Percentiles rank a stretch among this genome's conserved stretches.
Conservation (phyloP, 73 alveolate species). For the Breviolum minutum region DNA sequence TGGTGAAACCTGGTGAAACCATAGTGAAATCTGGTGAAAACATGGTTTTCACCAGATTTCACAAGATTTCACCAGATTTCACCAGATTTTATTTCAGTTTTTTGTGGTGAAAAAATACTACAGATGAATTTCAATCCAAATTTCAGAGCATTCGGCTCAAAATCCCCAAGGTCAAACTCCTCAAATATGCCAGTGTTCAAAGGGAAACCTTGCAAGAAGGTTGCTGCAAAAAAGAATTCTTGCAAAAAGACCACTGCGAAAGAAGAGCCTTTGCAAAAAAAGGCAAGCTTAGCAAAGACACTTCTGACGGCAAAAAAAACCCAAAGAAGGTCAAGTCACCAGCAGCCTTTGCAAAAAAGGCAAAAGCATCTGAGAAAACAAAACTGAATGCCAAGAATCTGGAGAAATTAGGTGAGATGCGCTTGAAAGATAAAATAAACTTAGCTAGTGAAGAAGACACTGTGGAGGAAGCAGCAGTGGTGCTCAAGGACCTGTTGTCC, state of each 20-base stretch:
- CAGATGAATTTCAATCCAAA: too few species aligned
- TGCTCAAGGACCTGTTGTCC: not conserved
- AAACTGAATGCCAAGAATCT: not conserved
- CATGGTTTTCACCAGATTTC: too few species aligned
- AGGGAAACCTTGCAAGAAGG: too few species aligned
- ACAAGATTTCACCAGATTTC: too few species aligned
- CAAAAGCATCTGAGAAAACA: not conserved
- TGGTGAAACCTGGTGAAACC: too few species aligned
- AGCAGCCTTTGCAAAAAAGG: not conserved
- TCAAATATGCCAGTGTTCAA: too few species aligned
- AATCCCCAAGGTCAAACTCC: too few species aligned
- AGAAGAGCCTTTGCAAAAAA: not conserved
- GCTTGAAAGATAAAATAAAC: not conserved
- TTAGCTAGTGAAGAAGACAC: not conserved
- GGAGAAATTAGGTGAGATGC: not conserved
- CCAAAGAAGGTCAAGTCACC: not conserved
- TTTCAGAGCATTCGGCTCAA: too few species aligned
- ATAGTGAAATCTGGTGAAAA: too few species aligned
- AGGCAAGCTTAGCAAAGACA: not conserved
- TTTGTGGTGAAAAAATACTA: too few species aligned
- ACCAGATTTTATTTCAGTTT: too few species aligned
- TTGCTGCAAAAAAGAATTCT: too few species aligned
- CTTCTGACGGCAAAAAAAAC: not conserved
- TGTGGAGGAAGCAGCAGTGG: not conserved
- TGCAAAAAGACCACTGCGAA: not conserved